A percentile compares a stretch with the other conserved stretches of the same genome.
Conservation (phyloP, 2,329 filamentous ascomycete genomes). For the Teratosphaeria gauchensis region DNA sequence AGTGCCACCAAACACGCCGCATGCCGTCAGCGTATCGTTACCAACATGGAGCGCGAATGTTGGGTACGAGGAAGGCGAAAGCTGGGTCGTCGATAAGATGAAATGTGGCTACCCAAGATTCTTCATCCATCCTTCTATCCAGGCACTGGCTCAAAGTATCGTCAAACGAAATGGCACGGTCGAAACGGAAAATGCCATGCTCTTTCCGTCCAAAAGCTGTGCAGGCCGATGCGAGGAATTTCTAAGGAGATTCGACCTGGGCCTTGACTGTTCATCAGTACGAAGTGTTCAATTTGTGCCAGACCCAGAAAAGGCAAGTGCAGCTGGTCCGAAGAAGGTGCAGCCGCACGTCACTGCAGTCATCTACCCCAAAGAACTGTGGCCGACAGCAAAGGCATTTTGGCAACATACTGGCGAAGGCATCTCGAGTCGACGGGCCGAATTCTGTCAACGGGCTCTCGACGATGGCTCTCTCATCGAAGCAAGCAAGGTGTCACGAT, state of each 20-base stretch:
- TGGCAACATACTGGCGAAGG: constrained; percentile 97
- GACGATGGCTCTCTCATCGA: constrained; percentile 57
- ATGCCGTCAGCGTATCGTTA: constrained; percentile 90
- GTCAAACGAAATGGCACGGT: constrained; percentile 52
- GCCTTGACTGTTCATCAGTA: constrained; percentile 41
- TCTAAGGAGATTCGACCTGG: constrained; percentile 50
- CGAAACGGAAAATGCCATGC: constrained; percentile 57
- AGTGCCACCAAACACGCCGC: constrained; percentile 67
- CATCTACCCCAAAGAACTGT: constrained; percentile 58
- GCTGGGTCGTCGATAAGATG: constrained; percentile 79
- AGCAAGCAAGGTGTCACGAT: constrained; percentile 27
- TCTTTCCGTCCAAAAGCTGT: constrained; percentile 65
- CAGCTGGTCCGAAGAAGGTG: constrained; percentile 34
- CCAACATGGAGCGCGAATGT: constrained; percentile 89
- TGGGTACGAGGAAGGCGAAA: constrained; percentile 84
- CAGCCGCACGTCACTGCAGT: constrained; percentile 44
- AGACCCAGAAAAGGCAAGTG: constrained; percentile 40
- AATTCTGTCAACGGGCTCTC: constrained; percentile 74
- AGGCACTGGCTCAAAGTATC: constrained; percentile 61
- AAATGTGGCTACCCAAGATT: constrained; percentile 87
- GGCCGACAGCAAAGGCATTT: constrained; percentile 74
- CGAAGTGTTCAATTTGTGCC: constrained; percentile 55
- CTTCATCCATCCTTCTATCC: constrained; percentile 79
- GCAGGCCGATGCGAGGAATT: constrained; percentile 70
- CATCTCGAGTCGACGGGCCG: constrained; percentile 78